A percentile compares a stretch with the other conserved stretches of the same genome.
phyloP scores from a whole-genome alignment of 768 basidiomycete species.

The Pholiota molesta region DNA sequence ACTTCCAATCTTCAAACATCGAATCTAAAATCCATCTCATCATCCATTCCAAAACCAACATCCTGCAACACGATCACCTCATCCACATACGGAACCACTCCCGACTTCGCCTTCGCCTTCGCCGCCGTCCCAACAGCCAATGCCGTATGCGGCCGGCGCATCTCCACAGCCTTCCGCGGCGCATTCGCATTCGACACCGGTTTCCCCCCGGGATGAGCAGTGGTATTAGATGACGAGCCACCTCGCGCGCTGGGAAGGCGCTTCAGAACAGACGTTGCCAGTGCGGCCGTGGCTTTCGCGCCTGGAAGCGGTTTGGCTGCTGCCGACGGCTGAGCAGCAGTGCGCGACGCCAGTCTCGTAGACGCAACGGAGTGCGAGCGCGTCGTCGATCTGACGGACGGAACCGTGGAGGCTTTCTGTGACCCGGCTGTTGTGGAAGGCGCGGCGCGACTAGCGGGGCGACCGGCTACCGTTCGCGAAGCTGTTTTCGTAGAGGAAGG shows the following conservation, averaged over 20 bases:
- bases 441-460: neutral
- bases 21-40: conserved; percentile 14
- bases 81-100: neutral
- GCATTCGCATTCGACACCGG: neutral
- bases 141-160: conserved; percentile 17
- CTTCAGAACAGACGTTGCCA: neutral
- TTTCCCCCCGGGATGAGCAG: neutral
- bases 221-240: neutral
- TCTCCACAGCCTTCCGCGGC: neutral
- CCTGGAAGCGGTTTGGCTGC: neutral
- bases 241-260: neutral
- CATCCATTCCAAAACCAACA: neutral
- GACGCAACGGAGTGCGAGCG: neutral
- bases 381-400: neutral
- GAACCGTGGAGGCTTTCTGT: neutral
- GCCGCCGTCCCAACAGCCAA: conserved; percentile 3
- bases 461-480: neutral
- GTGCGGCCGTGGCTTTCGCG: neutral
- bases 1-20: neutral
- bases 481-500: neutral
- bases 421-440: neutral
- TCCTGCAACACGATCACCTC: neutral
- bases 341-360: neutral
- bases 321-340: neutral
- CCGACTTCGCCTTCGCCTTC: neutral